Conservation (phyloP, 331 rosid species). For the Quercus phellos region DNA sequence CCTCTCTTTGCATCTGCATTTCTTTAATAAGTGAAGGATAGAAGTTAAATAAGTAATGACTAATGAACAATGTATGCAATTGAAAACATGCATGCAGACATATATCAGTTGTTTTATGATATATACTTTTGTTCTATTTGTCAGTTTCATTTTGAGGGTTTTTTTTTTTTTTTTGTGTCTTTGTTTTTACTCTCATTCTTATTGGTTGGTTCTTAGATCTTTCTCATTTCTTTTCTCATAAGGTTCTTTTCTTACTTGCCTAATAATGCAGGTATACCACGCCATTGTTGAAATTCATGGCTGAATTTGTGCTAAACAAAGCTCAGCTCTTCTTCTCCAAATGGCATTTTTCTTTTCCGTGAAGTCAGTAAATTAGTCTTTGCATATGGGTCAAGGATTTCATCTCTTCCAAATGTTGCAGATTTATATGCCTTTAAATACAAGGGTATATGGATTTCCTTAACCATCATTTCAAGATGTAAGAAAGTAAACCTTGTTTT, state of each 20-base stretch:
- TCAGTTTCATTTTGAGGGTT: no score
- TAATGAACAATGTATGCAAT: background rate
- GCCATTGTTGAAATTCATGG: slow-evolving; percentile 89
- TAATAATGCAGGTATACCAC: slow-evolving; percentile 74
- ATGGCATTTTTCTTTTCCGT: slow-evolving; percentile 95
- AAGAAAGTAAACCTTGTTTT: slow-evolving; percentile 22
- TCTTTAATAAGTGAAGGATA: no score
- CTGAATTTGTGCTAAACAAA: slow-evolving; percentile 94
- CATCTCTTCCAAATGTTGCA: slow-evolving; percentile 80
- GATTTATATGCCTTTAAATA: slow-evolving; percentile 84
- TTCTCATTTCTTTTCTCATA: background rate
- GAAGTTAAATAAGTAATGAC: background rate
- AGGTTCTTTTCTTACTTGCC: background rate
- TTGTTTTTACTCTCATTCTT: background rate
- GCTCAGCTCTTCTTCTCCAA: slow-evolving; percentile 97
- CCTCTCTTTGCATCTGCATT: background rate
- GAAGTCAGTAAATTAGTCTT: slow-evolving; percentile 96
- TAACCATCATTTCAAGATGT: slow-evolving; percentile 80
- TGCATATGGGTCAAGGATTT: slow-evolving; percentile 88
- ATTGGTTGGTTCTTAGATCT: background rate
- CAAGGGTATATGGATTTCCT: slow-evolving; percentile 96
- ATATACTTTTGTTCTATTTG: background rate
- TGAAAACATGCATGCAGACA: background rate
- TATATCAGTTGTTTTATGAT: background rate
- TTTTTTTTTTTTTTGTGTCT: background rate